phyloP scores from a whole-genome alignment of 2,329 filamentous ascomycete species.

The Neofusicoccum kwambonambiense region DNA sequence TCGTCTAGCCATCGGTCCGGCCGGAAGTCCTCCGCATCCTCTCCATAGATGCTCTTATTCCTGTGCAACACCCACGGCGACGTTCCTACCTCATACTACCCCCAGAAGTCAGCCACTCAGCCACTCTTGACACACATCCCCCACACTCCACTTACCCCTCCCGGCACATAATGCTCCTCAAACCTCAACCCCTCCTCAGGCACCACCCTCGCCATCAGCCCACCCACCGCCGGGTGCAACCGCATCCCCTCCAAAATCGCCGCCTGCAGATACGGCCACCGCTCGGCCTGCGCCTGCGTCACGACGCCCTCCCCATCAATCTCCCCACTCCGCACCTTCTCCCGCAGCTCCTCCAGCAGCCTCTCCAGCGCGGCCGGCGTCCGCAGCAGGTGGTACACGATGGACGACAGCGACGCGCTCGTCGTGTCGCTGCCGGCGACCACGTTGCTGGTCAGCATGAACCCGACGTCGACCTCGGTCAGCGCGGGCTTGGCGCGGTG shows the following conservation, averaged over 20 bases:
- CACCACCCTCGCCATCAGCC: constrained; percentile 21
- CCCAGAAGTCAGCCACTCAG: too few relatives aligned
- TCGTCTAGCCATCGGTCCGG: constrained; percentile 50
- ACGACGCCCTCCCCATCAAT: constrained; percentile 18
- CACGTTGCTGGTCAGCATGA: neutral
- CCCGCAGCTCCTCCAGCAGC: constrained; percentile 23
- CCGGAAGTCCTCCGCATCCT: constrained; percentile 46
- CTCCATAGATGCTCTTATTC: constrained; percentile 38
- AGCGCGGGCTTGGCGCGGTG: neutral
- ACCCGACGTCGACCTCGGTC: neutral
- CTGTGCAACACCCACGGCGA: neutral
- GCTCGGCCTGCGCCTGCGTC: constrained; percentile 20
- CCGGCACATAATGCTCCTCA: neutral
- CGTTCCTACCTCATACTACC: neutral
- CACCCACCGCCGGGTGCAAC: constrained; percentile 20
- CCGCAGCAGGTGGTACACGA: constrained; percentile 40
- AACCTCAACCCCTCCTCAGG: neutral
- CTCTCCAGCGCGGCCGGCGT: constrained; percentile 27
- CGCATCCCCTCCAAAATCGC: constrained; percentile 30
- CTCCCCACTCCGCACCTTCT: neutral
- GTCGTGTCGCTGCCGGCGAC: constrained; percentile 39
- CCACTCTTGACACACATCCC: too few relatives aligned
- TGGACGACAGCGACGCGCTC: constrained; percentile 29
- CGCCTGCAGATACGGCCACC: constrained; percentile 30
- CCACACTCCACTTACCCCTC: neutral